A percentile compares a stretch with the other conserved stretches of the same genome.
Evolutionary conservation across 2,329 filamentous ascomycete genomes (phyloP).

Genomic region (Daldinia sp.): DNA sequence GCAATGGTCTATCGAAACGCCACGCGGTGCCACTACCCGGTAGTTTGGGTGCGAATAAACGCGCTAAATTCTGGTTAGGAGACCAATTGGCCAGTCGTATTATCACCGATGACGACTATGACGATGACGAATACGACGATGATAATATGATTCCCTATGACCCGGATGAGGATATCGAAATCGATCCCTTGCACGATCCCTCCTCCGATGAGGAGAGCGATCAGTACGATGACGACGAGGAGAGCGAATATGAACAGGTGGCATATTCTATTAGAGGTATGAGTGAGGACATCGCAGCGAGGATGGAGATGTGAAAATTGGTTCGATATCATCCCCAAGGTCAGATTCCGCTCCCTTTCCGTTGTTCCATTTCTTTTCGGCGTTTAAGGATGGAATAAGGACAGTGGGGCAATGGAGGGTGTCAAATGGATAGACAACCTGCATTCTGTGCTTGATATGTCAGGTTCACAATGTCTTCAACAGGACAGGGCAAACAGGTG

Average conservation of each 20-base stretch:
- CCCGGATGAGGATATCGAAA: conserved; percentile 65
- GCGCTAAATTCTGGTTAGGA: conserved; percentile 88
- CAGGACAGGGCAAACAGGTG: conserved; percentile 17
- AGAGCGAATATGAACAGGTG: conserved; percentile 52
- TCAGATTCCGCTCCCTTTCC: conserved; percentile 7
- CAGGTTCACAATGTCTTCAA: conserved; percentile 23
- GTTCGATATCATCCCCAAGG: not conserved
- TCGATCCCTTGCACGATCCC: conserved; percentile 62
- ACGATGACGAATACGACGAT: conserved; percentile 57
- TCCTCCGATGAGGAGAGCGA: conserved; percentile 59
- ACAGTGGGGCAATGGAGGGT: conserved; percentile 4
- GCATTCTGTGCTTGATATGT: not conserved
- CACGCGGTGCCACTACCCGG: conserved; percentile 42
- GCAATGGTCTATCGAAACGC: conserved; percentile 44
- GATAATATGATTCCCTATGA: conserved; percentile 62
- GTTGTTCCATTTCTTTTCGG: conserved; percentile 21
- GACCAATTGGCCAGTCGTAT: conserved; percentile 64
- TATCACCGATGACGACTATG: conserved; percentile 55
- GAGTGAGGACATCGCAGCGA: conserved; percentile 69
- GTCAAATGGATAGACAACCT: not conserved
- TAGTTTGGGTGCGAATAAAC: conserved; percentile 72
- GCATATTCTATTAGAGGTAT: conserved; percentile 60
- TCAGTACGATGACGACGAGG: conserved; percentile 54
- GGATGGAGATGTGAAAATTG: conserved; percentile 65
- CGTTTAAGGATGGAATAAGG: conserved; percentile 16